Base-by-base conservation (phyloP, 176 grass and related monocot genomes). In the Carex myosuroides region DNA sequence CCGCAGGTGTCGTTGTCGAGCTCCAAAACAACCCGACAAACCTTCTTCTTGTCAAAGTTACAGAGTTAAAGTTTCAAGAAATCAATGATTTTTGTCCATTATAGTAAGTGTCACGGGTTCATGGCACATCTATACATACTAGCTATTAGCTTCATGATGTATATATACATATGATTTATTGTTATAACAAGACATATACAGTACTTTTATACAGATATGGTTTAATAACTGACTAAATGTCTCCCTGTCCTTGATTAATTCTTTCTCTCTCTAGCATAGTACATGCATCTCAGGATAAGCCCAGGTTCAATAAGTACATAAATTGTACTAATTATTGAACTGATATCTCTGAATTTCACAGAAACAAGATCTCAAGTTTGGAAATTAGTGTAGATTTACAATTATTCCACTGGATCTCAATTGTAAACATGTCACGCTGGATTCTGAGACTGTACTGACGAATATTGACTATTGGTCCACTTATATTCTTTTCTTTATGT, bases 401-500 rank as follows among this genome's bases (percentile, higher is more conserved):
- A 54, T 75, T 75, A 75, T 75, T 54, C 22, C 48, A 29, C 12
- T 75, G 71, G 71, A 75, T 75, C 71, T 24, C 71, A 75, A 53
- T 54, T 75, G 46, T 54, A 24, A 54, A 78, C 73, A 78, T 78
- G 52, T 78, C 73, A 78, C 52, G 73, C 73, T 78, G 52, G 73
- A 56, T 78, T 78, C 73, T 78, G 73, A 62, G 20, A 78, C 73
- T 57, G 13, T 52, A n/a, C 57, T 52, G 57, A 52, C 57, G 73
- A 56, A 78, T 78, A 56, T 56, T 57, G 52, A 78, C 73, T 55
- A 56, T 78, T 57, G 73, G 73, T 78, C 52, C 48, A 32, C 26
- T 77, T 30, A 26, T 54, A 74, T 74, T 74, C 68, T 48, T 75
- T 75, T 75, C 9, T 75, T 75, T 52, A 75, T 75, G 46, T 29